phyloP scores from a whole-genome alignment of 179 eudicot genomes.

The Vitellaria paradoxa region DNA sequence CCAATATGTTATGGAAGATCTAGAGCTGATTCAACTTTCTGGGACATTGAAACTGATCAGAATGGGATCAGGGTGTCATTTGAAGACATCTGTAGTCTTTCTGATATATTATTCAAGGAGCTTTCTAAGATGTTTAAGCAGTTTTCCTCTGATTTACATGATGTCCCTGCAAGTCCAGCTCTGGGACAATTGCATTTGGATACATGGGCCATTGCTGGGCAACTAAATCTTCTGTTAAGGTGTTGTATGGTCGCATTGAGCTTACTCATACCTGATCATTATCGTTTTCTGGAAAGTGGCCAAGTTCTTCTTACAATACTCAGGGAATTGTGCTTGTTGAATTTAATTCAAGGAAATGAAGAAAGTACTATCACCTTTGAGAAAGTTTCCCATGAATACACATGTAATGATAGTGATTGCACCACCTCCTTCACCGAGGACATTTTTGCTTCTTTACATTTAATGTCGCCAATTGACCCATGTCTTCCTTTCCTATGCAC shows the following conservation, averaged over 20 bases:
- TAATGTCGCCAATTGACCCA: constrained; percentile 39
- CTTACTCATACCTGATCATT: constrained; percentile 35
- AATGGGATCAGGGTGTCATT: constrained; percentile 26
- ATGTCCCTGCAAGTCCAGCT: constrained; percentile 21
- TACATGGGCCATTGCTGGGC: constrained; percentile 32
- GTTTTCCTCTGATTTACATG: constrained; percentile 21
- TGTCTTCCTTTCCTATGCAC: constrained; percentile 23
- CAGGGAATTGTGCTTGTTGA: constrained; percentile 28
- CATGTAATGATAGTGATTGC: constrained; percentile 21
- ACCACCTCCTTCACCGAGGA: constrained; percentile 30
- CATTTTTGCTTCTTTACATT: constrained; percentile 35
- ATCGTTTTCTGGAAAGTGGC: constrained; percentile 34
- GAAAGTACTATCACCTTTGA: constrained; percentile 20
- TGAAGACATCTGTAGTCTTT: constrained; percentile 36
- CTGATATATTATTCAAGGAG: constrained; percentile 39
- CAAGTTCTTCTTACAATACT: constrained; percentile 37
- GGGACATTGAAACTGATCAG: constrained; percentile 23
- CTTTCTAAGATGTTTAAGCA: constrained; percentile 38
- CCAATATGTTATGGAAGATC: constrained; percentile 5
- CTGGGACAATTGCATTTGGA: constrained; percentile 19
- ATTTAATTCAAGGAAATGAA: constrained; percentile 5
- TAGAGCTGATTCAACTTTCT: constrained; percentile 18
- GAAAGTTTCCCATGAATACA: constrained; percentile 26
- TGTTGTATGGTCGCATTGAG: constrained; percentile 51
- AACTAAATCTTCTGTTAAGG: constrained; percentile 52